Percentiles rank a stretch among this genome's conserved stretches.
Conservation (phyloP, 257 asterid species). For the Paulownia fortunei region DNA sequence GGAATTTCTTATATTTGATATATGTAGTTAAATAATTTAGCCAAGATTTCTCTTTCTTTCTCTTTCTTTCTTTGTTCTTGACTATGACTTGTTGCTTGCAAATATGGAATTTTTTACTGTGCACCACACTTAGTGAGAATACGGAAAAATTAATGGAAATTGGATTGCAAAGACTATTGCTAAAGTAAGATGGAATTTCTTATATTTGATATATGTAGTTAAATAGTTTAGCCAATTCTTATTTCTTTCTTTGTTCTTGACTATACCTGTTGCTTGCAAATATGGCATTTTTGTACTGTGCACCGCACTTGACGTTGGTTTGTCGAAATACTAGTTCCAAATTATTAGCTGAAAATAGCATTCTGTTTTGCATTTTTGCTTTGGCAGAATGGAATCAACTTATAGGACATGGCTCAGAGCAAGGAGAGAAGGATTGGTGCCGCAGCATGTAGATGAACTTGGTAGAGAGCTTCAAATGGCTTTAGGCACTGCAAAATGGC, state of each 20-base stretch:
- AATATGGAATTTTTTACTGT: background rate
- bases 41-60: no score
- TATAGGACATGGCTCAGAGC: constrained; percentile 72
- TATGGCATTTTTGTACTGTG: background rate
- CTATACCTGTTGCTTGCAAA: background rate
- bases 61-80: background rate
- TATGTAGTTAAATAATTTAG: background rate
- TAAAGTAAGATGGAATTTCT: background rate
- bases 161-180: background rate
- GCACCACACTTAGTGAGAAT: background rate
- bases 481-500: constrained; percentile 89
- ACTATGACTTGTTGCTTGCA: background rate
- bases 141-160: background rate
- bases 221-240: background rate
- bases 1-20: background rate
- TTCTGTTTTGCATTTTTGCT: constrained; percentile 26
- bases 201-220: background rate
- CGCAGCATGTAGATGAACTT: constrained; percentile 55
- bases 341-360: constrained; percentile 4
- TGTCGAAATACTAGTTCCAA: background rate
- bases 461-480: constrained; percentile 80
- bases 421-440: constrained; percentile 55
- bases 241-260: background rate
- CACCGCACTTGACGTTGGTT: background rate
- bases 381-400: constrained; percentile 83